Conservation (phyloP, 2,329 filamentous ascomycete genomes). For the Grosmannia serpens region DNA sequence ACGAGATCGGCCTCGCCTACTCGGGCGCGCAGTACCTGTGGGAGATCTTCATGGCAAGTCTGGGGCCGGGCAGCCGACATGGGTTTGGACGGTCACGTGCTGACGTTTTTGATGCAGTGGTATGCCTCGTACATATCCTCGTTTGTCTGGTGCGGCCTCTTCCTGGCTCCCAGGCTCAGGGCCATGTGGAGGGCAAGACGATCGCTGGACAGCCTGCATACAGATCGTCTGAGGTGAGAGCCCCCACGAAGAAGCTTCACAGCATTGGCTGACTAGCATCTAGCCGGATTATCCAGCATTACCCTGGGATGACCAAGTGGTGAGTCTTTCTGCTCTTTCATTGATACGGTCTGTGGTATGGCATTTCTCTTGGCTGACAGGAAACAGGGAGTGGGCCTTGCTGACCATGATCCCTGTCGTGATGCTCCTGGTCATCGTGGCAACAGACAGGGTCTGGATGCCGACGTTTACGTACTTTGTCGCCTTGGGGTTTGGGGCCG, state of each 20-base stretch:
- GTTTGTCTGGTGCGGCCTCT: slow-evolving; percentile 2
- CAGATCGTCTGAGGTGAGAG: neutral
- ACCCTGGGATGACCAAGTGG: neutral
- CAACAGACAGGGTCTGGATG: slow-evolving; percentile 11
- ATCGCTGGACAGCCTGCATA: neutral
- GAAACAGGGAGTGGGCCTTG: neutral
- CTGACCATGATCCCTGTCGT: slow-evolving; percentile 4
- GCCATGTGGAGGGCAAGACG: neutral
- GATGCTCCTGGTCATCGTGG: slow-evolving; percentile 11
- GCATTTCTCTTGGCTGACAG: too few species aligned
- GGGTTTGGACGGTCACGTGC: neutral
- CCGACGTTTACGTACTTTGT: slow-evolving; percentile 12
- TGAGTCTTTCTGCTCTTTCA: neutral
- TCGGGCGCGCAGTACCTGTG: slow-evolving; percentile 11
- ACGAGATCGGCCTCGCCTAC: slow-evolving; percentile 12
- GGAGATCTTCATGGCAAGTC: slow-evolving; percentile 11
- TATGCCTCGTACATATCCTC: slow-evolving; percentile 5
- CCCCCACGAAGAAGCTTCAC: neutral
- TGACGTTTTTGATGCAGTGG: neutral
- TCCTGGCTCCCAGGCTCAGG: neutral
- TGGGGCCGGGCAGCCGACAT: neutral
- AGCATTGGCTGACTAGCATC: neutral
- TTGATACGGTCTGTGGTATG: too few species aligned
- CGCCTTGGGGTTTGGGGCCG: slow-evolving; percentile 12
- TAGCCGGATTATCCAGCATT: neutral